These are phyloP conservation scores for Aspergillus pseudotamarii DNA, from an alignment of 2,329 filamentous ascomycete species.

Conservation along the genomic window DNA sequence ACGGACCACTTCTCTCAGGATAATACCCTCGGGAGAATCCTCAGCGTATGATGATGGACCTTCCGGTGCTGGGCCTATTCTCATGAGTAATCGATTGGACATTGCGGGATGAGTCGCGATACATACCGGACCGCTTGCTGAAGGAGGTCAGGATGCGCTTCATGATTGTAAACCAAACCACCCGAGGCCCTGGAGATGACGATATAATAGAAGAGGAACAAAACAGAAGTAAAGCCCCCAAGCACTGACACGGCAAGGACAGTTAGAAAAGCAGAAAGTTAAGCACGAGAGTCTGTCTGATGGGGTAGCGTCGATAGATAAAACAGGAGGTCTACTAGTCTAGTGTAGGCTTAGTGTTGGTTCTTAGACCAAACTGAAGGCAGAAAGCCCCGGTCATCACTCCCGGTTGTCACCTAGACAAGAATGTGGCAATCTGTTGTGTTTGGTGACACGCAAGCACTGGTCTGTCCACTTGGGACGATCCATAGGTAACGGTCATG, in stretches of 20 bases:
- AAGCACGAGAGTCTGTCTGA: background rate
- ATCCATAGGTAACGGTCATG: background rate
- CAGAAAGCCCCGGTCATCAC: background rate
- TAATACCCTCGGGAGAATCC: slow-evolving; percentile 43
- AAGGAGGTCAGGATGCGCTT: slow-evolving; percentile 40
- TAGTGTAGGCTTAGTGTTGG: slow-evolving; percentile 1
- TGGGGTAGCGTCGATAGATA: background rate
- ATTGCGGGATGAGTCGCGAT: slow-evolving; percentile 4
- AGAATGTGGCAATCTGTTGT: background rate
- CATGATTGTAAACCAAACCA: slow-evolving; percentile 27
- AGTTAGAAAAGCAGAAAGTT: slow-evolving; percentile 1
- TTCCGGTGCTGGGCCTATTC: slow-evolving; percentile 27
- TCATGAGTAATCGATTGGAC: slow-evolving; percentile 10
- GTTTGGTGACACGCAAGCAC: slow-evolving; percentile 4
- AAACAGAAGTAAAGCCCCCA: slow-evolving; percentile 1
- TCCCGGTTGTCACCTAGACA: background rate
- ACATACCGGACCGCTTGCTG: slow-evolving; percentile 37
- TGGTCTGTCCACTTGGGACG: background rate
- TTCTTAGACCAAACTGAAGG: background rate
- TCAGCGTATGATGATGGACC: slow-evolving; percentile 30
- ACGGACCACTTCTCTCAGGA: slow-evolving; percentile 47
- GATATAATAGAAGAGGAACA: background rate
- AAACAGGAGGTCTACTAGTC: slow-evolving; percentile 1
- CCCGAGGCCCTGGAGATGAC: too few species aligned
- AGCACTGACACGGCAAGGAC: background rate